Conservation (phyloP, 345 rosid species). For the Syzygium jambos region DNA sequence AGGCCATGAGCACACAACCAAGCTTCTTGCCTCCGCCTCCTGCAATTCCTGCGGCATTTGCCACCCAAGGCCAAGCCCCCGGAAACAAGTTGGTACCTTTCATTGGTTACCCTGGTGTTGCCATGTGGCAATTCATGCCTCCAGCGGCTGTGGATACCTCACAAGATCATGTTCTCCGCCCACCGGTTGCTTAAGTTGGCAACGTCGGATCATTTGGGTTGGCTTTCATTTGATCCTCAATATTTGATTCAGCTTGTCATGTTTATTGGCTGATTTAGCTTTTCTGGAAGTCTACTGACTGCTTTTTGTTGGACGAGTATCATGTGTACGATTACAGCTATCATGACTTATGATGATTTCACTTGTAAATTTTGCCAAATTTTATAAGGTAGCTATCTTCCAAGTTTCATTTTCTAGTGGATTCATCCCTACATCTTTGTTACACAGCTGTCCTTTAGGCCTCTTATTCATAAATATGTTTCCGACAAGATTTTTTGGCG, state of each 20-base stretch:
- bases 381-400: conserved; percentile 4
- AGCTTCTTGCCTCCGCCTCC: conserved; percentile 32
- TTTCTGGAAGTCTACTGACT: conserved; percentile 14
- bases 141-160: conserved; percentile 46
- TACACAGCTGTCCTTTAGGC: background rate
- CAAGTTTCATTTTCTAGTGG: background rate
- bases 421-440: background rate
- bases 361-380: conserved; percentile 49
- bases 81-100: conserved; percentile 41
- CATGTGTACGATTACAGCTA: conserved; percentile 2
- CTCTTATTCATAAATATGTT: background rate
- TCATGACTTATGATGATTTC: conserved; percentile 13
- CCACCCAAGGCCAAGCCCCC: conserved; percentile 28
- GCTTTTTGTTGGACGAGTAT: conserved; percentile 25
- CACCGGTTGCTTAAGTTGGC: conserved; percentile 49
- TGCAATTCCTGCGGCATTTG: conserved; percentile 28
- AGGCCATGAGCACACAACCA: conserved; percentile 21
- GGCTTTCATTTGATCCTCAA: conserved; percentile 20
- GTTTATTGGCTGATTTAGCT: conserved; percentile 8
- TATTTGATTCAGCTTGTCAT: conserved; percentile 26
- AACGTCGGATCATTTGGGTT: conserved; percentile 13
- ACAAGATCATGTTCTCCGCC: conserved; percentile 46
- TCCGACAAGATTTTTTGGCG: background rate
- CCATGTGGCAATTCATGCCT: conserved; percentile 59
- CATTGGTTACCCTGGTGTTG: conserved; percentile 42